Evolutionary conservation across 371 early-diverging fungal species (phyloP), one percentile per base, ranked within the genome.

Genomic region (Parasitella parasitica): DNA sequence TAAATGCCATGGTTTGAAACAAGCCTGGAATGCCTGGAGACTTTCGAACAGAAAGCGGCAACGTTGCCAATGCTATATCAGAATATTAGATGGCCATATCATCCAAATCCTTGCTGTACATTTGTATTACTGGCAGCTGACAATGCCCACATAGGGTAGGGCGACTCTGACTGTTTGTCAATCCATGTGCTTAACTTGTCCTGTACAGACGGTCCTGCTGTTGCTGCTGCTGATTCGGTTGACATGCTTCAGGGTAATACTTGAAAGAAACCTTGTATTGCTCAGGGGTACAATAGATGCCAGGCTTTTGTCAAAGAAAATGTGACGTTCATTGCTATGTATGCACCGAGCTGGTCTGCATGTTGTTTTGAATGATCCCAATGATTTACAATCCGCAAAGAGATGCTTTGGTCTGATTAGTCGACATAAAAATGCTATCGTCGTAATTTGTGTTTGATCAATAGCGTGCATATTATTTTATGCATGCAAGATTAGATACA

Each of bases 141-240:
- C 16, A 81, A 54, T 20, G 65, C 78, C 81, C 78, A 81, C 16
- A 77, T 72, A 20, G 78, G 75, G 34, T 67, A 71, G 16, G 78
- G 75, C 16, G 76, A 68, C 8, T 81, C 57, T 6, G 75, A 68
- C 34, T 73, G 72, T 54, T 64, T 64, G 64, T 81, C 76, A 24
- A 79, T 64, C 72, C 72, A 72, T 56, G 68, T 63, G 15, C 41
- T 51, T 12, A 53, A 48, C 46, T 46, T 57, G n/a, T 59, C 30
- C 55, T 46, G 28, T 22, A 24, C 46, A 35, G 35, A 11, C 11
- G 20, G 37, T 8, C 28, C 28, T 27, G 27, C 30, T 28, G 48
- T 3, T 48, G 48, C 7, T 48, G 30, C 15, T 54, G 51, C 34
- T 30, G 32, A 12, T 35, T 37, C n/a, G n/a, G n/a, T 50, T 62